Base-by-base conservation (phyloP, 192 early-diverging fungal species). In the Powellomyces hirtus region DNA sequence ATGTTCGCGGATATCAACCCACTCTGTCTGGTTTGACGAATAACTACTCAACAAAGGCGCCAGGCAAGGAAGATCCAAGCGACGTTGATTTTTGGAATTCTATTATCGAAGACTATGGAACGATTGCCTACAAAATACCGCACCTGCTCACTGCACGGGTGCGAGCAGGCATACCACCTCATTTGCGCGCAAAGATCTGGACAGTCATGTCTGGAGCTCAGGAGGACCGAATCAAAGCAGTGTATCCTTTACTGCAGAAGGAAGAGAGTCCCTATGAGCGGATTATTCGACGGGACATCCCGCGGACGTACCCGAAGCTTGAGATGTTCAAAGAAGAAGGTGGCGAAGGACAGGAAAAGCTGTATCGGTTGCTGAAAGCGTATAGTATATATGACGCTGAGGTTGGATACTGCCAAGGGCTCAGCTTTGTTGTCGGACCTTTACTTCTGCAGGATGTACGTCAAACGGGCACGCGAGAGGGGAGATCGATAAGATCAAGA, bases 321-420 rank as follows among this genome's bases (percentile, higher is more conserved):
- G 89, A 91, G 8, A 88, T 90, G 66, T 98, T 98, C 74, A 75
- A 86, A 46, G 88, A 93, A 27, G 77, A 80, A 10, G 85, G 86
- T 29, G 92, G 93, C 0, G 79, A 84, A 4, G 96, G 94, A 1
- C 95, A 97, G 71, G 88, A 89, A 68, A 88, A 83, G 24, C 77
- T 98, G 56, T 96, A 85, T 71, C 88, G 88, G 64, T 84, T 97
- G 16, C 85, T 93, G 59, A 92, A 94, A 56, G 94, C 93, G 1
- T 97, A 97, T 70, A 86, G 89, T 20, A 61, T 92, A 33, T 97
- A 92, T 69, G 97, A 99, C 71, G 56, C 69, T 1, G 92, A 96
- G 30, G 89, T 96, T 31, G 97, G 95, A 5, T 99, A 97, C 84
- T 97, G 94, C 70, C 97, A 97, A 76, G 95, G 95, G 4, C 76